Evolutionary conservation across 192 early-diverging fungal species (phyloP).

Genomic region (Coemansia sp.): DNA sequence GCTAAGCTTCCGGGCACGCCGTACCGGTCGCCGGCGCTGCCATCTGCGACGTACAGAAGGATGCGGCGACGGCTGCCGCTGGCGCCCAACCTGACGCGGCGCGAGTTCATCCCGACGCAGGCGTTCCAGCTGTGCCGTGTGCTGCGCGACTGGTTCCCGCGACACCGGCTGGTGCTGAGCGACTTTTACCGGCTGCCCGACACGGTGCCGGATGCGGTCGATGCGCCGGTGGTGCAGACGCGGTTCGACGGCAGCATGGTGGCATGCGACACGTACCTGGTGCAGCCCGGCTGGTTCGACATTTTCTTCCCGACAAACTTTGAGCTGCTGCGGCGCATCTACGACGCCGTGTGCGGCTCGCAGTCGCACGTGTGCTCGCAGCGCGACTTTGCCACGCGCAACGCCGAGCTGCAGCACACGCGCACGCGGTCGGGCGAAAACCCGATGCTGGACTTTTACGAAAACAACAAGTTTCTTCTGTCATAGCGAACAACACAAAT

Average conservation of each 20-base stretch:
- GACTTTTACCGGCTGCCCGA: slow-evolving; percentile 89
- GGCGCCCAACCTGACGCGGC: slow-evolving; percentile 77
- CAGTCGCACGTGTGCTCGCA: slow-evolving; percentile 62
- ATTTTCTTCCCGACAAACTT: slow-evolving; percentile 99
- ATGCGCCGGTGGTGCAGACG: slow-evolving; percentile 95
- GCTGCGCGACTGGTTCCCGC: slow-evolving; percentile 80
- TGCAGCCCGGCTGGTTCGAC: slow-evolving; percentile 98
- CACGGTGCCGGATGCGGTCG: slow-evolving; percentile 67
- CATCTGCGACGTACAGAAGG: slow-evolving; percentile 46
- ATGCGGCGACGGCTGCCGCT: slow-evolving; percentile 72
- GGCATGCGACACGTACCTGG: slow-evolving; percentile 92
- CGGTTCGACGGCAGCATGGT: slow-evolving; percentile 88
- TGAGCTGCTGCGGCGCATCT: slow-evolving; percentile 77
- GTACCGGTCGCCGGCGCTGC: slow-evolving; percentile 69
- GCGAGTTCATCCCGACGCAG: slow-evolving; percentile 92
- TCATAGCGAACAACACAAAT: slow-evolving; percentile 24
- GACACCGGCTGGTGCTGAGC: slow-evolving; percentile 80
- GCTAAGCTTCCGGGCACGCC: slow-evolving; percentile 9
- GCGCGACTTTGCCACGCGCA: slow-evolving; percentile 71
- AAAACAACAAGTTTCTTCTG: slow-evolving; percentile 75
- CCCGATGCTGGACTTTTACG: slow-evolving; percentile 93
- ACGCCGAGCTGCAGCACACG: slow-evolving; percentile 76
- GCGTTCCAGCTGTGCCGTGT: slow-evolving; percentile 70
- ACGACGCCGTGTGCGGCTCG: slow-evolving; percentile 63
- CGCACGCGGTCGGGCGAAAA: slow-evolving; percentile 85